Evolutionary conservation across 2,329 filamentous ascomycete genomes (phyloP), one percentile per base, ranked within the genome.

Genomic region (Phialophora verrucosa): DNA sequence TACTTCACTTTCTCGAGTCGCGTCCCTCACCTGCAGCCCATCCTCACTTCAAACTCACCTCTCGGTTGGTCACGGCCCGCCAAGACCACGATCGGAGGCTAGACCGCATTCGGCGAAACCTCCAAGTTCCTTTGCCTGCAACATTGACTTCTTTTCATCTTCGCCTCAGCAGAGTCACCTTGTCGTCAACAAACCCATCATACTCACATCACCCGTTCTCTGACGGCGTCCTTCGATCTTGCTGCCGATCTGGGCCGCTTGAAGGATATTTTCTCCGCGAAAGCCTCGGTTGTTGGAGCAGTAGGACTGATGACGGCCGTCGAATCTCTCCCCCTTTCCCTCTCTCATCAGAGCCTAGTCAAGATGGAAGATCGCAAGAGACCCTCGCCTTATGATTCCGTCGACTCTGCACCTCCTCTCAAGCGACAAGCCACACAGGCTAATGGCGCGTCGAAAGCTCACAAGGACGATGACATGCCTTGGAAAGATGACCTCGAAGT

Each of bases 341-440:
- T 72, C 60, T 66, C 91, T 84, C 90, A 92, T 83, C 80, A 85
- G 79, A 89, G 89, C 86, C 85, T 91, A 82, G 84, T 88, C 84
- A 97, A 95, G 87, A 99, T 98, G 94, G 95, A 99, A 87, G 95
- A 98, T 85, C 92, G 95, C 87, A 99, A 99, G 87, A 89, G 95
- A 87, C 91, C 93, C 77, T 91, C 93, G 77, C 86, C 90, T 74
- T 86, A 87, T 80, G 91, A 90, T 77, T 83, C 87, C 75, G 91
- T 95, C 79, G 92, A 97, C 73, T 84, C 91, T 76, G 91, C 91
- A 72, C 94, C 94, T 72, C 93, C 94, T 25, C 91, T 89, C 76
- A 99, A 98, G 85, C 90, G 93, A 81, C 91, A 96, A 79, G 91
- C 92, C 63, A 85, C 83, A 60, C 75, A 80, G 67, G 86, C 94